Percentiles rank a stretch among this genome's conserved stretches.
phyloP scores from a whole-genome alignment of 495 filamentous ascomycete species.

The Parmelia sp. region DNA sequence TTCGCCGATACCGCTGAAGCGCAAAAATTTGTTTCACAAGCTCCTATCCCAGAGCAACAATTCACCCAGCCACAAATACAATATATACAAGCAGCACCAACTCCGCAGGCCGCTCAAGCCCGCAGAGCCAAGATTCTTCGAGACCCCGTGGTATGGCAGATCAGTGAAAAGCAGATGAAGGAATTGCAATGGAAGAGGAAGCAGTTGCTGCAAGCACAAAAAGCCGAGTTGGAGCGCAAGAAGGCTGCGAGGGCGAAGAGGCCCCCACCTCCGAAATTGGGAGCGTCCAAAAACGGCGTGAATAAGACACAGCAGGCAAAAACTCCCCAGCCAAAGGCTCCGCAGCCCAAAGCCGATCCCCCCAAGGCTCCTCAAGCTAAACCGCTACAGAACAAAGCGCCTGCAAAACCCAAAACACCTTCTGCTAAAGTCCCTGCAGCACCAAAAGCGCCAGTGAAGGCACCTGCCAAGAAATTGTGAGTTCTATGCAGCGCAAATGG shows the following conservation, averaged over 20 bases:
- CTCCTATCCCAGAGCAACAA: slow-evolving; percentile 20
- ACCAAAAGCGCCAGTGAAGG: slow-evolving; percentile 15
- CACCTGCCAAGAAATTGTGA: slow-evolving; percentile 14
- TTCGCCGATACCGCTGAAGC: slow-evolving; percentile 22
- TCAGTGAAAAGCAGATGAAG: slow-evolving; percentile 25
- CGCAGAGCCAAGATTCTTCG: slow-evolving; percentile 21
- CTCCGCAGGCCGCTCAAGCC: slow-evolving; percentile 20
- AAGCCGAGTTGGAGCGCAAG: slow-evolving; percentile 23
- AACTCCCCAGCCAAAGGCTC: slow-evolving; percentile 14
- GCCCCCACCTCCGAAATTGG: slow-evolving; percentile 22
- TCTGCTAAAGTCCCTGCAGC: slow-evolving; percentile 13
- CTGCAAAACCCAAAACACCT: slow-evolving; percentile 14
- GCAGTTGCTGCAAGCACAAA: slow-evolving; percentile 23
- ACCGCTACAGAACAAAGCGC: slow-evolving; percentile 16
- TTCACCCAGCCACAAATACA: slow-evolving; percentile 26
- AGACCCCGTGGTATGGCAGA: slow-evolving; percentile 25
- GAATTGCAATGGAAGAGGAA: slow-evolving; percentile 25
- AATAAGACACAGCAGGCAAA: slow-evolving; percentile 15
- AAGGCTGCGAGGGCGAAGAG: slow-evolving; percentile 20
- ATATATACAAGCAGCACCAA: slow-evolving; percentile 25
- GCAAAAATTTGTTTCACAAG: slow-evolving; percentile 22
- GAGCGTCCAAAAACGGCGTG: slow-evolving; percentile 19
- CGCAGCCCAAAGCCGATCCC: slow-evolving; percentile 11
- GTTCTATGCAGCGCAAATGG: not conserved
- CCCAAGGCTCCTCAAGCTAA: slow-evolving; percentile 13